These are phyloP conservation scores for Anthracocystis panici-leucophaei DNA, from an alignment of 1,284 basidiomycete species.

Conservation along the genomic window DNA sequence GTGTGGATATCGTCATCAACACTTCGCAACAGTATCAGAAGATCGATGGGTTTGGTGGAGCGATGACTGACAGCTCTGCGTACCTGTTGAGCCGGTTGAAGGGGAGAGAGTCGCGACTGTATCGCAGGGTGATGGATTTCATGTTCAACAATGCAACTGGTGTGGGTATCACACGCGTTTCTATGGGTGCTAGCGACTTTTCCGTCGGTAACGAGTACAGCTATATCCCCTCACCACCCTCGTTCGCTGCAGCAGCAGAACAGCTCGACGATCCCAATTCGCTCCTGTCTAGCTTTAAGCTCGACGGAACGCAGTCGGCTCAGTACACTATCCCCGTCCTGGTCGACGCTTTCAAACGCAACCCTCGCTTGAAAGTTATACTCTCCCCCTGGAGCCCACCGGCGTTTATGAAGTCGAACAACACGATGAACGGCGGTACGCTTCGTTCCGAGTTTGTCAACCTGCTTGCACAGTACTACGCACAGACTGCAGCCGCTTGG, in stretches of 20 bases:
- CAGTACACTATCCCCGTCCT: conserved; percentile 52
- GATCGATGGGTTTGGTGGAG: conserved; percentile 56
- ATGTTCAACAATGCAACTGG: conserved; percentile 58
- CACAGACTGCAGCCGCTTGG: conserved; percentile 34
- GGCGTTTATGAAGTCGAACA: conserved; percentile 58
- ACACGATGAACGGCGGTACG: conserved; percentile 45
- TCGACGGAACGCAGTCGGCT: conserved; percentile 31
- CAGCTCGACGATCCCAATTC: conserved; percentile 25
- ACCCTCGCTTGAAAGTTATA: conserved; percentile 51
- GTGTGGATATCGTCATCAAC: conserved; percentile 53
- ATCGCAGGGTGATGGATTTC: conserved; percentile 47
- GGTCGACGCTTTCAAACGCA: conserved; percentile 42
- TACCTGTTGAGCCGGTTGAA: conserved; percentile 47
- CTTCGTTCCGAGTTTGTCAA: conserved; percentile 37
- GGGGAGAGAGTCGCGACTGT: conserved; percentile 25
- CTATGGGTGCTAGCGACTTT: conserved; percentile 56
- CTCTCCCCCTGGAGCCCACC: conserved; percentile 56
- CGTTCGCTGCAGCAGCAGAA: conserved; percentile 14
- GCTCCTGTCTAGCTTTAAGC: conserved; percentile 32
- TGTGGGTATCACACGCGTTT: conserved; percentile 37
- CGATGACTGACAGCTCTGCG: conserved; percentile 55
- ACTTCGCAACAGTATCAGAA: conserved; percentile 27
- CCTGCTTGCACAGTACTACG: conserved; percentile 52
- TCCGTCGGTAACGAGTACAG: conserved; percentile 33
- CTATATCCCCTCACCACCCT: conserved; percentile 27